Conservation (phyloP, 257 asterid genomes). For the Penstemon davidsonii region DNA sequence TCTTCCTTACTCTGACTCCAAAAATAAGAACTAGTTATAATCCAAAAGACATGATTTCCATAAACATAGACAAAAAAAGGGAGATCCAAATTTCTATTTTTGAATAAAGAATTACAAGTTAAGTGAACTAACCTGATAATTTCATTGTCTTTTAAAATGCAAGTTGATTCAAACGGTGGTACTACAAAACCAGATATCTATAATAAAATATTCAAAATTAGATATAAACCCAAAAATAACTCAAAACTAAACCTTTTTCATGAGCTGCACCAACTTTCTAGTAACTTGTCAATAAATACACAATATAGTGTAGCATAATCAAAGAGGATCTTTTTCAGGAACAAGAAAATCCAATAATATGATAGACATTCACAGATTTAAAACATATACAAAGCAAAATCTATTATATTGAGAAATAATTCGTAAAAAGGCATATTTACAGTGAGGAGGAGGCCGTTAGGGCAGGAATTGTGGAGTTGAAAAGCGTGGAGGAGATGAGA, state of each 20-base stretch:
- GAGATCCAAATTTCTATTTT: neutral
- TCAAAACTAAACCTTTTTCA: neutral
- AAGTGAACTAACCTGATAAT: slow-evolving; percentile 57
- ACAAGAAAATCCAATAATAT: neutral
- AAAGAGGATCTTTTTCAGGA: neutral
- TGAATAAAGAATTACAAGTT: neutral
- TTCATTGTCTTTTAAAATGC: slow-evolving; percentile 68
- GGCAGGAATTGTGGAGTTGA: slow-evolving; percentile 75
- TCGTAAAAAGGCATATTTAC: slow-evolving; percentile 33
- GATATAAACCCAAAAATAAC: neutral
- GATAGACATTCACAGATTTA: slow-evolving; percentile 10
- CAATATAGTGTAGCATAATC: neutral
- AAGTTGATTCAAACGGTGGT: slow-evolving; percentile 71
- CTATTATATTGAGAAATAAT: neutral
- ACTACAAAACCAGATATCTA: slow-evolving; percentile 81
- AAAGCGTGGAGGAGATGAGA: slow-evolving; percentile 58
- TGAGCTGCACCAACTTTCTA: slow-evolving; percentile 1
- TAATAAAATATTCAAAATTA: slow-evolving; percentile 26
- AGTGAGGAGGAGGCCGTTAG: slow-evolving; percentile 76
- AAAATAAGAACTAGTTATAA: slow-evolving; percentile 8
- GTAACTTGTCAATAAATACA: neutral
- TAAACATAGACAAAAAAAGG: neutral
- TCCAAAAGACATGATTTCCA: slow-evolving; percentile 18
- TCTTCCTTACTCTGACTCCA: slow-evolving; percentile 64
- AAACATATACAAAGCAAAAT: slow-evolving; percentile 1